Evolutionary conservation across 2,329 filamentous ascomycete genomes (phyloP).

Genomic region (Pseudogymnoascus sp.): DNA sequence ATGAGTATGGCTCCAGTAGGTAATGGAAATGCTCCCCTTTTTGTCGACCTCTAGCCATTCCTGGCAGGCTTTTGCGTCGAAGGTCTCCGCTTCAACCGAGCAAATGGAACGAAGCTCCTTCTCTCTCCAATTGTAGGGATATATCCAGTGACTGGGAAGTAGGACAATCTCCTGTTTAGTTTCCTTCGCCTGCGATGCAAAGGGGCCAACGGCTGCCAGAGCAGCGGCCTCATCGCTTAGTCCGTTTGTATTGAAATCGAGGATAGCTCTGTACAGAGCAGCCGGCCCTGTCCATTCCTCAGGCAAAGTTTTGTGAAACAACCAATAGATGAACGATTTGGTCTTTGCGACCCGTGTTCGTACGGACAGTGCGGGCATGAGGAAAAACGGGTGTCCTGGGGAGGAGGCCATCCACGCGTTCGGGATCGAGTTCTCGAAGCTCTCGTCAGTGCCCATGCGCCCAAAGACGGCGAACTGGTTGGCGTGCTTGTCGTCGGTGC

Average conservation of each 20-base stretch:
- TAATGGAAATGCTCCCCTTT: not conserved
- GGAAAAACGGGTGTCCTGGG: conserved; percentile 29
- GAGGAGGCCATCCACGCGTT: conserved; percentile 32
- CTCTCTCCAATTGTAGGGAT: conserved; percentile 22
- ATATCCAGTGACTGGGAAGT: conserved; percentile 20
- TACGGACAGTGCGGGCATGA: conserved; percentile 21
- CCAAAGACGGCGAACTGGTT: conserved; percentile 24
- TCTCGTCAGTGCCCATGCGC: conserved; percentile 26
- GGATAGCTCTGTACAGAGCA: not conserved
- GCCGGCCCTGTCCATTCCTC: not conserved
- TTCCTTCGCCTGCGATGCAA: not conserved
- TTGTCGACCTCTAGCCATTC: not conserved
- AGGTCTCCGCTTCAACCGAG: not conserved
- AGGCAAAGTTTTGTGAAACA: not conserved
- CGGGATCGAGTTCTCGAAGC: conserved; percentile 27
- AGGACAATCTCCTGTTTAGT: conserved; percentile 16
- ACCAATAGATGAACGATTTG: not conserved
- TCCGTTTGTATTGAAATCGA: not conserved
- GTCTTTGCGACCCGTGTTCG: not conserved
- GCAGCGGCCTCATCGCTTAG: not conserved
- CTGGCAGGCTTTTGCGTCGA: not conserved
- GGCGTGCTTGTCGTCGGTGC: conserved; percentile 5
- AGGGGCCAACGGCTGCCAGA: not conserved
- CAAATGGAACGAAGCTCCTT: not conserved
- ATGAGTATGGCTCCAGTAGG: not conserved